Conservation (phyloP, 768 basidiomycete genomes). For the Clitopilus hobsonii region DNA sequence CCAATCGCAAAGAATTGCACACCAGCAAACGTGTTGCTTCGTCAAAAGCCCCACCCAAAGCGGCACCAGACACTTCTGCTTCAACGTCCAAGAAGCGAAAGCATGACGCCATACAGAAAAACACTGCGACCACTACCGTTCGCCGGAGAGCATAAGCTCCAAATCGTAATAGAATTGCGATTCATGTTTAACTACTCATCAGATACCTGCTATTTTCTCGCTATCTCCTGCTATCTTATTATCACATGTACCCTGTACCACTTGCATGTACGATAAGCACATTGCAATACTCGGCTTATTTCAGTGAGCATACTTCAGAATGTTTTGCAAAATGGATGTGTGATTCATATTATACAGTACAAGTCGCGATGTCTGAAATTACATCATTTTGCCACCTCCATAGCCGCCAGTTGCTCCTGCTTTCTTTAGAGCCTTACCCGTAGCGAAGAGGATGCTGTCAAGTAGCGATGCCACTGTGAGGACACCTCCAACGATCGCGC, state of each 20-base stretch:
- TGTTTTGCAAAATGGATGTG: conserved; percentile 5
- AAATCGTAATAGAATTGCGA: too few species aligned
- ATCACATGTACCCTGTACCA: not conserved
- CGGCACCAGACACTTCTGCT: not conserved
- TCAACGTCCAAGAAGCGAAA: conserved; percentile 30
- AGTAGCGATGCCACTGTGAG: conserved; percentile 89
- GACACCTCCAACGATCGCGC: conserved; percentile 97
- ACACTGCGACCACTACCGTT: conserved; percentile 3
- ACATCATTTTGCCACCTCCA: conserved; percentile 42
- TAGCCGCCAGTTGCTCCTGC: conserved; percentile 25
- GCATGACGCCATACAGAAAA: conserved; percentile 6
- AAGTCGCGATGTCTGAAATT: conserved; percentile 14
- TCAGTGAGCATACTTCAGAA: not conserved
- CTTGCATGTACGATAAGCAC: not conserved
- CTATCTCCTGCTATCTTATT: not conserved
- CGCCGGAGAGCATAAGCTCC: conserved; percentile 8
- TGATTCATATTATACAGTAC: conserved; percentile 6
- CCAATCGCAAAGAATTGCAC: conserved; percentile 33
- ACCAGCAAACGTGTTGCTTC: conserved; percentile 16
- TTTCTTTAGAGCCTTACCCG: conserved; percentile 72
- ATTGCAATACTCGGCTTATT: not conserved
- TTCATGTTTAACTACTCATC: too few species aligned
- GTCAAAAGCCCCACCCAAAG: conserved; percentile 7
- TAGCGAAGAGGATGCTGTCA: conserved; percentile 84
- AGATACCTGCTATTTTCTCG: too few species aligned